Conservation (phyloP, 1,284 basidiomycete genomes). For the Pseudomicrostroma phylloplanum region DNA sequence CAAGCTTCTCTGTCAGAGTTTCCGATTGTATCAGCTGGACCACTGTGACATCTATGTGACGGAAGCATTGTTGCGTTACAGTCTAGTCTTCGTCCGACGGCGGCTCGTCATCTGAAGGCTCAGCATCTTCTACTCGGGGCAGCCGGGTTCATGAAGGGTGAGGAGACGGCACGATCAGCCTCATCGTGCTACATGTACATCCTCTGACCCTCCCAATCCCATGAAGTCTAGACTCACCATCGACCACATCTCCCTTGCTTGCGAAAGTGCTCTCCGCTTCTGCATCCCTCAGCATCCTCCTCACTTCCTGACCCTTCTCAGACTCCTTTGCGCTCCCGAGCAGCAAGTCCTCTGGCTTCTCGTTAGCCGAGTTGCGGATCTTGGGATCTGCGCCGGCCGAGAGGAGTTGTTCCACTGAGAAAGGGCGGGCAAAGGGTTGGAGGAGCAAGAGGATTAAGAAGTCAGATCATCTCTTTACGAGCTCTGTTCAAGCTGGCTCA, state of each 20-base stretch:
- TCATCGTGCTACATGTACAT: not conserved
- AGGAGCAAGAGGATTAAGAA: not conserved
- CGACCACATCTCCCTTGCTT: not conserved
- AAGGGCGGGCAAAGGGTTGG: not conserved
- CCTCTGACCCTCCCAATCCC: not conserved
- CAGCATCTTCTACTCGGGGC: not conserved
- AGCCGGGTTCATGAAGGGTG: slow-evolving; percentile 37
- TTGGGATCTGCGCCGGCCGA: slow-evolving; percentile 42
- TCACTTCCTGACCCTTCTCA: slow-evolving; percentile 26
- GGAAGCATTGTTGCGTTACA: too few relatives aligned
- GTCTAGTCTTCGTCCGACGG: too few relatives aligned
- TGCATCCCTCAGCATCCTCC: slow-evolving; percentile 3
- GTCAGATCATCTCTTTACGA: too few relatives aligned
- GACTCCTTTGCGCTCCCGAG: slow-evolving; percentile 26
- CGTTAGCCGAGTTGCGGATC: slow-evolving; percentile 36
- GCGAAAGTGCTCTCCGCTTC: not conserved
- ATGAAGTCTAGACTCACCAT: not conserved
- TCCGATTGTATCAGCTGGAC: too few relatives aligned
- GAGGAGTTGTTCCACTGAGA: slow-evolving; percentile 38
- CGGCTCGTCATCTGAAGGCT: slow-evolving; percentile 3
- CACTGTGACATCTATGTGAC: too few relatives aligned
- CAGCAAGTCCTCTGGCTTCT: slow-evolving; percentile 35
- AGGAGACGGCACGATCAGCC: not conserved
- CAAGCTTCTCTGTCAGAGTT: too few relatives aligned
- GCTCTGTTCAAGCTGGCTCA: slow-evolving; percentile 25